Evolutionary conservation across 75 land plant genomes (phyloP).

Genomic region (Picea sitchensis): DNA sequence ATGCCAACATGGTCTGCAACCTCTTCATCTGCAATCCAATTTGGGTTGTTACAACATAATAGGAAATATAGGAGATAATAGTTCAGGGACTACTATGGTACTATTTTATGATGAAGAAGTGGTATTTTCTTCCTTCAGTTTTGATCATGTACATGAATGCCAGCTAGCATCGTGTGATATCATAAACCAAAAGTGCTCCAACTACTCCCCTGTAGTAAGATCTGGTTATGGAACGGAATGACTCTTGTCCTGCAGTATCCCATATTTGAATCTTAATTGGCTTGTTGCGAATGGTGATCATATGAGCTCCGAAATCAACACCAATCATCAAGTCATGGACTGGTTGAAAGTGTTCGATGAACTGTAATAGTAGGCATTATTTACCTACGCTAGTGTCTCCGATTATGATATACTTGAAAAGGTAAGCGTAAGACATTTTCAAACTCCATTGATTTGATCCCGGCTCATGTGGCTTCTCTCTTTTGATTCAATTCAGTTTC

Average conservation of each 20-base stretch:
- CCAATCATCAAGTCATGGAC: conserved; percentile 81
- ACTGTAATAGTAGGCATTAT: conserved; percentile 88
- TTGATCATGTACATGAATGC: too few species aligned
- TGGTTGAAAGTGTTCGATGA: conserved; percentile 88
- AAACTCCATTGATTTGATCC: neutral
- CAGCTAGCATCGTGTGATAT: conserved; percentile 38
- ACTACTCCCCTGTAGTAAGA: conserved; percentile 76
- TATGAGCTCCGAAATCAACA: conserved; percentile 68
- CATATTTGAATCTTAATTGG: conserved; percentile 85
- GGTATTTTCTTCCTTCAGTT: too few species aligned
- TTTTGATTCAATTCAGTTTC: too few species aligned
- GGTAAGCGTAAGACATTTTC: conserved; percentile 68
- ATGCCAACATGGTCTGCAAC: too few species aligned
- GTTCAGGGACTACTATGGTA: too few species aligned
- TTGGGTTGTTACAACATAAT: too few species aligned
- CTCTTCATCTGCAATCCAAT: too few species aligned
- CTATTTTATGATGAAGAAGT: too few species aligned
- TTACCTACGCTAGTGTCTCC: conserved; percentile 88
- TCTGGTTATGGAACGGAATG: conserved; percentile 70
- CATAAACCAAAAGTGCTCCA: conserved; percentile 69
- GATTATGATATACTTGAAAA: conserved; percentile 86
- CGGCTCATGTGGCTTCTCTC: neutral
- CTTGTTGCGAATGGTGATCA: conserved; percentile 58
- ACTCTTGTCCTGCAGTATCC: conserved; percentile 91
- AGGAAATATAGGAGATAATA: too few species aligned